Conservation (phyloP, 768 basidiomycete genomes). For the Hypsizygus marmoreus region DNA sequence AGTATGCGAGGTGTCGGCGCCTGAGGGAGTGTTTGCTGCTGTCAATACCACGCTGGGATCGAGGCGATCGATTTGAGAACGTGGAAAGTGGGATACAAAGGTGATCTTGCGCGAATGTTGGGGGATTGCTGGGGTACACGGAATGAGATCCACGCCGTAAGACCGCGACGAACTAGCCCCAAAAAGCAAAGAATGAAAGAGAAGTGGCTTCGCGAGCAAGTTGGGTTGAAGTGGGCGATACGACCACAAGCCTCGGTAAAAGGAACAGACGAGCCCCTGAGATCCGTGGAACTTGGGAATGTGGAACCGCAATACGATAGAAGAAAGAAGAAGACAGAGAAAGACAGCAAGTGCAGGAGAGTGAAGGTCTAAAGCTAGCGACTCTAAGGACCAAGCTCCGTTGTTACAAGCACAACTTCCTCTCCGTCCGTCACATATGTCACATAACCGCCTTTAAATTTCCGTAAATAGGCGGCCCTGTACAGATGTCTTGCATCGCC, state of each 20-base stretch:
- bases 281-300: neutral
- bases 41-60: slow-evolving; percentile 20
- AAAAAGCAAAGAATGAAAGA: slow-evolving; percentile 13
- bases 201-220: slow-evolving; percentile 5
- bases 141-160: slow-evolving; percentile 16
- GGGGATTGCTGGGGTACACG: slow-evolving; percentile 13
- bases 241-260: neutral
- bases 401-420: slow-evolving; percentile 13
- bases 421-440: slow-evolving; percentile 22
- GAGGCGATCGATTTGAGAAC: slow-evolving; percentile 24
- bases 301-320: slow-evolving; percentile 1
- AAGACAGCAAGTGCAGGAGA: slow-evolving; percentile 4
- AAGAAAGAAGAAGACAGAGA: slow-evolving; percentile 4
- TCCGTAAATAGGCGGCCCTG: no score
- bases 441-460: no score
- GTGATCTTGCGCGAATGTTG: slow-evolving; percentile 17
- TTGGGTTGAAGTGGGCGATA: slow-evolving; percentile 6
- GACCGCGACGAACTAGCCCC: slow-evolving; percentile 8
- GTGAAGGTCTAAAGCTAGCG: slow-evolving; percentile 16
- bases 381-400: slow-evolving; percentile 15
- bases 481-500: no score
- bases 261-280: slow-evolving; percentile 4
- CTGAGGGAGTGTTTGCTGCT: slow-evolving; percentile 11
- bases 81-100: slow-evolving; percentile 17
- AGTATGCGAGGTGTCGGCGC: slow-evolving; percentile 8